Evolutionary conservation across 106 monocot genomes (phyloP).

Genomic region (Narthecium ossifragum): DNA sequence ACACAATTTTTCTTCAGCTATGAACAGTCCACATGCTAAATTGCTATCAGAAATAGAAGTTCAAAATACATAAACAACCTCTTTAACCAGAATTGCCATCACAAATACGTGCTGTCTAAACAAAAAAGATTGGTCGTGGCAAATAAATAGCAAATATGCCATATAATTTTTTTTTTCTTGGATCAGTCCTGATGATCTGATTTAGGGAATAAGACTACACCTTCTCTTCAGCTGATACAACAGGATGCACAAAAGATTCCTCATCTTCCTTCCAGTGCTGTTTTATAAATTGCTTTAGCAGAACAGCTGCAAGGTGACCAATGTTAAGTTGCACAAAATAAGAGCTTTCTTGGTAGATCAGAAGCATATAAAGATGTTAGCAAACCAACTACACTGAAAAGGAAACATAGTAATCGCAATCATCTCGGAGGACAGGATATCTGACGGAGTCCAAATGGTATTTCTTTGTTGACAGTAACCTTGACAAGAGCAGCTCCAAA

Average conservation of each 20-base stretch:
- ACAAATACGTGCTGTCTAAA: too few relatives aligned
- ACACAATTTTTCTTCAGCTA: too few relatives aligned
- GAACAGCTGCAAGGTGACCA: slow-evolving; percentile 77
- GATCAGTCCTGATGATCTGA: too few relatives aligned
- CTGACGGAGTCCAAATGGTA: slow-evolving; percentile 84
- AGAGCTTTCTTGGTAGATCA: neutral
- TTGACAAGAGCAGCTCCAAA: slow-evolving; percentile 78
- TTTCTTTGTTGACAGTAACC: slow-evolving; percentile 61
- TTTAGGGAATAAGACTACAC: too few relatives aligned
- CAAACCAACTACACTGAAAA: neutral
- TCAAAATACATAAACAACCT: too few relatives aligned
- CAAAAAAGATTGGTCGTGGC: too few relatives aligned
- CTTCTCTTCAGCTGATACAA: slow-evolving; percentile 79
- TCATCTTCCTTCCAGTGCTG: slow-evolving; percentile 97
- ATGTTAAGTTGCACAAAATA: slow-evolving; percentile 37
- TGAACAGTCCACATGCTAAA: too few relatives aligned
- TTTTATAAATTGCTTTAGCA: slow-evolving; percentile 93
- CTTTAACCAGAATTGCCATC: too few relatives aligned
- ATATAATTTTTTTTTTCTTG: too few relatives aligned
- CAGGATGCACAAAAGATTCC: slow-evolving; percentile 71
- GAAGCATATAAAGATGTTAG: too few relatives aligned
- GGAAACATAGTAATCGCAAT: neutral
- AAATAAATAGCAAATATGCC: too few relatives aligned
- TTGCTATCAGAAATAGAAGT: too few relatives aligned
- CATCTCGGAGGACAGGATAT: slow-evolving; percentile 62